These are phyloP conservation scores for Amaranthus hypochondriacus DNA, from an alignment of 148 eudicot species.

Conservation along the genomic window DNA sequence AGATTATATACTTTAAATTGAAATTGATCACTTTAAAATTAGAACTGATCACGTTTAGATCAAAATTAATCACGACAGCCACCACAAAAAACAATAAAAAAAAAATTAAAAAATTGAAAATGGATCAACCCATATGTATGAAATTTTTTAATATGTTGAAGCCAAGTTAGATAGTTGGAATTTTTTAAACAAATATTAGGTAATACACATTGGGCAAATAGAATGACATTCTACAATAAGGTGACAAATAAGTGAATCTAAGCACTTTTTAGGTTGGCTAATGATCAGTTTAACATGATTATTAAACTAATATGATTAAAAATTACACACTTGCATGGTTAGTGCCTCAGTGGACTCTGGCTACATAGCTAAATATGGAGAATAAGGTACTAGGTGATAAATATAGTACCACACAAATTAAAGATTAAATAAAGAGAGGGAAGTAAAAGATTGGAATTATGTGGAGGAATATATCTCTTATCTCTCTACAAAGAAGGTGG, in stretches of 20 bases:
- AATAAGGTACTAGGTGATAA: neutral
- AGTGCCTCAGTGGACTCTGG: conserved; percentile 9
- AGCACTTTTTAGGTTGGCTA: conserved; percentile 5
- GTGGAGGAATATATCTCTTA: neutral
- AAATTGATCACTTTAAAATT: too few species aligned
- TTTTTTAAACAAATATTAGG: neutral
- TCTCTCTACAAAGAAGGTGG: conserved; percentile 1
- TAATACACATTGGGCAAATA: conserved; percentile 7
- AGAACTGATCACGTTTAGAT: too few species aligned
- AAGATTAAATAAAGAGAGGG: neutral
- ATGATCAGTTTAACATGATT: neutral
- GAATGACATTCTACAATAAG: neutral
- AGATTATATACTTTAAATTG: too few species aligned
- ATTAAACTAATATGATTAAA: neutral
- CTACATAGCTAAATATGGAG: neutral
- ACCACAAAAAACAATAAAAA: too few species aligned
- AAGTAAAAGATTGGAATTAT: neutral
- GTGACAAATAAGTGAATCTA: conserved; percentile 22
- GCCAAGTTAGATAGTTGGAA: neutral
- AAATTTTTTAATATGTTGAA: neutral
- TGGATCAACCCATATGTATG: neutral
- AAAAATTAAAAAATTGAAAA: neutral
- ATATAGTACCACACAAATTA: neutral
- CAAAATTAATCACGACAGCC: too few species aligned
- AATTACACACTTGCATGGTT: neutral